Conservation (phyloP, 176 grass and related monocot genomes). For the Triticum dicoccoides region DNA sequence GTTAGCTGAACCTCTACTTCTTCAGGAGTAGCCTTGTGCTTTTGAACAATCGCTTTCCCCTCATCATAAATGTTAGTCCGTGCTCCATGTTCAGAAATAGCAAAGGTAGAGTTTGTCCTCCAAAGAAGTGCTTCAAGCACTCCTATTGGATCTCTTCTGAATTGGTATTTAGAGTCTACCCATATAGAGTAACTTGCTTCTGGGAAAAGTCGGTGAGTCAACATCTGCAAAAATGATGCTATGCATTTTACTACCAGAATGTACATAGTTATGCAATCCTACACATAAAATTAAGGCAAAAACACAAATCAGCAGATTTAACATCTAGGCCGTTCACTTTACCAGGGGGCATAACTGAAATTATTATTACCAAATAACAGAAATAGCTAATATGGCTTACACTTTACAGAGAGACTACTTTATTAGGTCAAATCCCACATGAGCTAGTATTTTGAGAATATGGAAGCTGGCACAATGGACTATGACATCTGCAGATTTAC, state of each 20-base stretch:
- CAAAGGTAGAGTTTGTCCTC: constrained; percentile 83
- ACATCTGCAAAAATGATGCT: constrained; percentile 56
- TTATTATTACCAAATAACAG: neutral
- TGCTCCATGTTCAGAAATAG: constrained; percentile 95
- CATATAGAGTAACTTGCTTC: constrained; percentile 90
- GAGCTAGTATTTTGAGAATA: neutral
- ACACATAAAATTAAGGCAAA: neutral
- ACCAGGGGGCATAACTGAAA: neutral
- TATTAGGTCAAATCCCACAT: neutral
- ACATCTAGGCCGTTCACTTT: neutral
- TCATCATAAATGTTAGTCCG: constrained; percentile 84
- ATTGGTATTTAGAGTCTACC: constrained; percentile 99
- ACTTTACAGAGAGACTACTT: neutral
- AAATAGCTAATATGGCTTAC: neutral
- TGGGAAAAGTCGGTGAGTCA: constrained; percentile 89
- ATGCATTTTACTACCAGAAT: constrained; percentile 24
- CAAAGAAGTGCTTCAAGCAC: constrained; percentile 84
- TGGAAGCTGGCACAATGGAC: neutral
- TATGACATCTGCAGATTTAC: constrained; percentile 31
- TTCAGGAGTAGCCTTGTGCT: constrained; percentile 90
- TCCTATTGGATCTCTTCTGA: constrained; percentile 83
- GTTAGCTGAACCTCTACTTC: constrained; percentile 85
- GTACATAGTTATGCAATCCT: neutral
- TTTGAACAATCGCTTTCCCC: constrained; percentile 79
- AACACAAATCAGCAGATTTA: constrained; percentile 9